Evolutionary conservation across 1,139 yeast species (phyloP).

Genomic region (Blastobotrys buckinghamii): DNA sequence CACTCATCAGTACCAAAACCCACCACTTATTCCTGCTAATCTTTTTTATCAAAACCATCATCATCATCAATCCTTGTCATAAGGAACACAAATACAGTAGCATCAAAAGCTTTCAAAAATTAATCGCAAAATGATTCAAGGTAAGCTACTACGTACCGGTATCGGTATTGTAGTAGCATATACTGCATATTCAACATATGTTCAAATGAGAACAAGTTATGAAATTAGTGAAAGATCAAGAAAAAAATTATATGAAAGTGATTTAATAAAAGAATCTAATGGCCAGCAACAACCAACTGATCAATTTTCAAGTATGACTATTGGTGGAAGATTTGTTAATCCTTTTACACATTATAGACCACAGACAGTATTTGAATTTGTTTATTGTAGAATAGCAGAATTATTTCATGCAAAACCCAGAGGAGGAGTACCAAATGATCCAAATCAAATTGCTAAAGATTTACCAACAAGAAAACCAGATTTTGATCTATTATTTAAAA

Average conservation of each 20-base stretch:
- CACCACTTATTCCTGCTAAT: no score
- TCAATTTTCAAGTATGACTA: conserved; percentile 40
- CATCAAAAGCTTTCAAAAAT: no score
- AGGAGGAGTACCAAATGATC: conserved; percentile 56
- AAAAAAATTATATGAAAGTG: conserved; percentile 18
- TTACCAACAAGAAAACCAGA: conserved; percentile 60
- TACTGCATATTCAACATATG: conserved; percentile 61
- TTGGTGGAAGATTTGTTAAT: conserved; percentile 79
- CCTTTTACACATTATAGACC: conserved; percentile 90
- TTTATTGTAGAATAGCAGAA: conserved; percentile 64
- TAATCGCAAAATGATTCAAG: not conserved
- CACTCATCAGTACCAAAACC: no score
- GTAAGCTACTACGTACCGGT: conserved; percentile 36
- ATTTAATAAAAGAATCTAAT: conserved; percentile 31
- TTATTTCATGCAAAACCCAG: conserved; percentile 60
- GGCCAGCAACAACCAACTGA: conserved; percentile 27
- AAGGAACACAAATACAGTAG: no score
- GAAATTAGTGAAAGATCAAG: conserved; percentile 51
- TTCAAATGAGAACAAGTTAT: conserved; percentile 49
- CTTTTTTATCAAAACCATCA: no score
- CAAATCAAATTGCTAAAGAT: conserved; percentile 37
- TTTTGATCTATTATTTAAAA: conserved; percentile 38
- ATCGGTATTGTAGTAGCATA: conserved; percentile 56
- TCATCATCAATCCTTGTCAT: no score
- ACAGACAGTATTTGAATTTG: conserved; percentile 82